Conservation (phyloP, 2,329 filamentous ascomycete species). For the Fonsecaea multimorphosa region DNA sequence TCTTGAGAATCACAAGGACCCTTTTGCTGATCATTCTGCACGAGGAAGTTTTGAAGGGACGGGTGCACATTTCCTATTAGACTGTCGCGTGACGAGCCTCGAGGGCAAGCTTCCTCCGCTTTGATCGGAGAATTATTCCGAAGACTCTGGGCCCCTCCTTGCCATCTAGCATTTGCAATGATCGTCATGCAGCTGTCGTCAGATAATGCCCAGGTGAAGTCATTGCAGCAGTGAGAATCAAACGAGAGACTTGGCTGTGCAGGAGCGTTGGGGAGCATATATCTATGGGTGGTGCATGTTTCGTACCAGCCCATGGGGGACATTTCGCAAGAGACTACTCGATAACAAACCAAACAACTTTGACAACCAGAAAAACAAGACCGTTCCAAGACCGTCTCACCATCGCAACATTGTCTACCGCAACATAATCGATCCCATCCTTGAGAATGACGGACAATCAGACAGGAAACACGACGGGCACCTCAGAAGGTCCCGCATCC, state of each 20-base stretch:
- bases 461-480: background rate
- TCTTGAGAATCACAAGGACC: background rate
- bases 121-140: conserved; percentile 17
- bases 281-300: background rate
- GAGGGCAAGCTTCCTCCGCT: background rate
- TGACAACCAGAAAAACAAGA: background rate
- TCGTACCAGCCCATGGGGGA: background rate
- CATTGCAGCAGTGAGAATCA: conserved; percentile 12
- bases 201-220: conserved; percentile 22
- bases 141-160: conserved; percentile 9
- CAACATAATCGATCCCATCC: background rate
- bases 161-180: conserved; percentile 1
- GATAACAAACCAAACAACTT: background rate
- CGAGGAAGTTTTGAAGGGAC: background rate
- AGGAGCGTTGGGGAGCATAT: background rate
- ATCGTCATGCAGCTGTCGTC: conserved; percentile 20
- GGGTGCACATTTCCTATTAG: background rate
- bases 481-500: conserved; percentile 12
- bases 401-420: background rate
- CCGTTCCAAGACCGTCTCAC: background rate
- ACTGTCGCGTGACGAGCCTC: conserved; percentile 10
- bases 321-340: background rate
- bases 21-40: background rate
- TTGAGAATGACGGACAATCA: conserved; percentile 12
- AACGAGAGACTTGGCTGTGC: background rate